Conservation (phyloP, 2,329 filamentous ascomycete species). For the Trichophyton mentagrophytes region DNA sequence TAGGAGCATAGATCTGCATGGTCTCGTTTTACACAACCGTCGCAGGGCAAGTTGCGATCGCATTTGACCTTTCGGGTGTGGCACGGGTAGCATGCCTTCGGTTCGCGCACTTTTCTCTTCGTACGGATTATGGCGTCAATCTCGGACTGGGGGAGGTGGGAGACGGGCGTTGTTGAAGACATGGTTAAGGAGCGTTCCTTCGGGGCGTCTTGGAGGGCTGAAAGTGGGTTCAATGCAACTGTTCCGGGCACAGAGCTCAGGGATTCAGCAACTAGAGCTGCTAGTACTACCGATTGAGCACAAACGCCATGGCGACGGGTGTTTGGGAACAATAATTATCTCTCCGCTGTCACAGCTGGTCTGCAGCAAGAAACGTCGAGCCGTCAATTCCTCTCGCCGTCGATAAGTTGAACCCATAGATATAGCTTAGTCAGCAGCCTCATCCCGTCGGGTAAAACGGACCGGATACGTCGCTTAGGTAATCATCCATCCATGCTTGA, state of each 20-base stretch:
- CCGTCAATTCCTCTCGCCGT: background rate
- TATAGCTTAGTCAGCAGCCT: background rate
- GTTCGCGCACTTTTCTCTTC: slow-evolving; percentile 37
- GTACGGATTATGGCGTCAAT: slow-evolving; percentile 37
- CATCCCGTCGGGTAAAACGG: background rate
- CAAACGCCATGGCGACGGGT: background rate
- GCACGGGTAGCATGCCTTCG: slow-evolving; percentile 36
- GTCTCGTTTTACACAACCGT: slow-evolving; percentile 38
- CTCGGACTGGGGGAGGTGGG: slow-evolving; percentile 34
- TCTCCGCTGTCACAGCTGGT: background rate
- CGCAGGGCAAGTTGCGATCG: slow-evolving; percentile 37
- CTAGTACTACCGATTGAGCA: background rate
- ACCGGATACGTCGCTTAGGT: background rate
- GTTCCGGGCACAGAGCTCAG: background rate
- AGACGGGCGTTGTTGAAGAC: slow-evolving; percentile 20
- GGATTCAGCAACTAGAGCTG: background rate
- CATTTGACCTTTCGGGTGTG: slow-evolving; percentile 39
- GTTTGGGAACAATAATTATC: background rate
- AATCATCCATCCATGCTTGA: too few species aligned
- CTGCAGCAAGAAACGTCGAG: background rate
- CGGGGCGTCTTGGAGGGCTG: background rate
- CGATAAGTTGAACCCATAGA: background rate
- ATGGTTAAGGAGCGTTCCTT: slow-evolving; percentile 4
- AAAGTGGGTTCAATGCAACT: background rate
- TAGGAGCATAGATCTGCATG: slow-evolving; percentile 39